A percentile compares a stretch with the other conserved stretches of the same genome.
These are phyloP conservation scores for Sarcodon sp. DNA, from an alignment of 768 basidiomycete genomes.

Conservation along the genomic window DNA sequence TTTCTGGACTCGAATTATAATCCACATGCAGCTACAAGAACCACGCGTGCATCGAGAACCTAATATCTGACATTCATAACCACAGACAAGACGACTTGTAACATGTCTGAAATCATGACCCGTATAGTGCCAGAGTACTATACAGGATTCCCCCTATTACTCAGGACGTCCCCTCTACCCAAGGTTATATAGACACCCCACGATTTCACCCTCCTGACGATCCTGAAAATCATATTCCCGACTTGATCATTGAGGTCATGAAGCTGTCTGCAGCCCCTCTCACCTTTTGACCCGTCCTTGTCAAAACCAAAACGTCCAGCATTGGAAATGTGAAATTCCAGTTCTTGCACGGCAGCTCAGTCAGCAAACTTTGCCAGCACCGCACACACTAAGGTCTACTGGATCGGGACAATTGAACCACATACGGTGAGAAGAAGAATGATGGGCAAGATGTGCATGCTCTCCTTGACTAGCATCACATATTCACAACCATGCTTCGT, in stretches of 20 bases:
- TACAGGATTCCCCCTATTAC: background rate
- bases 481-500: background rate
- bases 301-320: background rate
- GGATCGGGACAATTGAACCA: background rate
- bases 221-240: background rate
- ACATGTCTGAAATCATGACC: background rate
- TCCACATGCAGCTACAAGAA: too few relatives aligned
- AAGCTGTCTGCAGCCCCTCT: background rate
- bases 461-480: background rate
- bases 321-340: background rate
- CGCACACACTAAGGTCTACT: background rate
- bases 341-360: background rate
- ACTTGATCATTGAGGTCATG: background rate
- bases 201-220: background rate
- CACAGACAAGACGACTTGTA: too few relatives aligned
- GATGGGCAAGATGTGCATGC: background rate
- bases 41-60: too few relatives aligned
- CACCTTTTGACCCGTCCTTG: background rate
- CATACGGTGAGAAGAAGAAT: background rate
- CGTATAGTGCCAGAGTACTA: background rate
- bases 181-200: background rate
- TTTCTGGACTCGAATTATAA: too few relatives aligned
- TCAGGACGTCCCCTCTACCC: background rate
- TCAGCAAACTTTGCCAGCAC: background rate
- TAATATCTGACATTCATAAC: too few relatives aligned